These are phyloP conservation scores for Saccharomycopsis schoenii DNA, from an alignment of 805 yeast species.

Conservation along the genomic window DNA sequence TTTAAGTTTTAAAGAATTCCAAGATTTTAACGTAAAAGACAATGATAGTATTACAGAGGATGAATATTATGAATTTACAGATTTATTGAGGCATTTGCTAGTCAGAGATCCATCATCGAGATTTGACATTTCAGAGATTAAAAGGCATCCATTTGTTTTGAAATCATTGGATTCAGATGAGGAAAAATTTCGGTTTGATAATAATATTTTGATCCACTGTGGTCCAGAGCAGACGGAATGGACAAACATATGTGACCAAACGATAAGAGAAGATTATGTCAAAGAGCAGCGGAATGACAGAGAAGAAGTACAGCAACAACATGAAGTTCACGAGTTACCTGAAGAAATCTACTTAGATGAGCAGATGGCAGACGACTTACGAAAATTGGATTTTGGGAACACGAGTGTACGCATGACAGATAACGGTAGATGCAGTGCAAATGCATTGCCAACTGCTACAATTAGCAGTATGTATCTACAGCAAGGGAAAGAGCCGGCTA, in stretches of 20 bases:
- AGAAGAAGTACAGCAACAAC: neutral
- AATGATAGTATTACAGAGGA: slow-evolving; percentile 29
- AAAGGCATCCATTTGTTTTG: slow-evolving; percentile 61
- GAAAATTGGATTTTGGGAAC: neutral
- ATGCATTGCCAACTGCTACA: neutral
- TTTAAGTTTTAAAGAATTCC: slow-evolving; percentile 44
- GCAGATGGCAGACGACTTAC: neutral
- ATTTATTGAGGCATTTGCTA: slow-evolving; percentile 51
- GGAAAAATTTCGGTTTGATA: slow-evolving; percentile 20
- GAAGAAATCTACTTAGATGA: neutral
- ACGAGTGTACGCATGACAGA: neutral
- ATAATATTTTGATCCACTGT: slow-evolving; percentile 21
- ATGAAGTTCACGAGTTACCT: neutral
- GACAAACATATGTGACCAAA: neutral
- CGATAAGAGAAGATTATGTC: neutral
- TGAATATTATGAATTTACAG: slow-evolving; percentile 38
- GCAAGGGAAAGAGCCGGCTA: neutral
- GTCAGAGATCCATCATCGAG: slow-evolving; percentile 62
- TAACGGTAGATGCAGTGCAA: neutral
- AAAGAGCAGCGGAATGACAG: neutral
- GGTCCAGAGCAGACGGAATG: neutral
- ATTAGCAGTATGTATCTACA: neutral
- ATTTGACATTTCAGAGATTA: slow-evolving; percentile 61
- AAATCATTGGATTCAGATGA: slow-evolving; percentile 30
- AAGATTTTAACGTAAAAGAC: slow-evolving; percentile 21